Evolutionary conservation across 768 basidiomycete species (phyloP), one percentile per base, ranked within the genome.

Genomic region (Boletus fagicola): DNA sequence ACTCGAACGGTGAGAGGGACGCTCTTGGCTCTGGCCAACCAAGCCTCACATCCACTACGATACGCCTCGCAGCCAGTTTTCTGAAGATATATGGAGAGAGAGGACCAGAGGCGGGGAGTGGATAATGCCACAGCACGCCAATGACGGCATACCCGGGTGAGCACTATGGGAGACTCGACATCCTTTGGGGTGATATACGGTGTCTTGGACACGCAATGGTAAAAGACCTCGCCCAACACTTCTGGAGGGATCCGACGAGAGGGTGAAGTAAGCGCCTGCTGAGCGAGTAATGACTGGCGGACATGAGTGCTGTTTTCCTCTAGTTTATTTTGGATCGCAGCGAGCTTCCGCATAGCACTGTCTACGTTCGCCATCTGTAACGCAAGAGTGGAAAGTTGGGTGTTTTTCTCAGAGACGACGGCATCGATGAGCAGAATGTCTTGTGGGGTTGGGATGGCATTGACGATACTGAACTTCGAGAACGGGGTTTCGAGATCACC

Each of bases 51-150:
- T 3, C 61, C 62, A 2, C 43, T 60, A 44, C 68, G 66, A 58
- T 56, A 53, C 5, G 30, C 15, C 11, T 57, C 51, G 16, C 26
- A 43, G 11, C 50, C 22, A 4, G 54, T 54, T 18, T 55, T 65
- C 20, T 56, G 52, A 24, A 72, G 59, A 47, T 50, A 40, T 36
- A 72, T 42, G 30, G 62, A 67, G 22, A 72, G 52, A 26, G 74
- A 72, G 9, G 63, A 62, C 72, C 72, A 73, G 26, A 75, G 68
- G 31, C 53, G 57, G 20, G 73, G 72, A 12, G 74, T 71, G 13
- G 70, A 62, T 15, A 71, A 28, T 13, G 70, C 64, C 11, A 74
- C 67, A 18, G 55, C 61, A 31, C 69, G 71, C 72, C 72, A 73
- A n/a, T 54, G 62, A 48, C 59, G 64, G 47, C 70, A 73, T 24